Percentiles rank a stretch among this genome's conserved stretches.
Evolutionary conservation across 768 basidiomycete genomes (phyloP).

Genomic region (Suillus plorans): DNA sequence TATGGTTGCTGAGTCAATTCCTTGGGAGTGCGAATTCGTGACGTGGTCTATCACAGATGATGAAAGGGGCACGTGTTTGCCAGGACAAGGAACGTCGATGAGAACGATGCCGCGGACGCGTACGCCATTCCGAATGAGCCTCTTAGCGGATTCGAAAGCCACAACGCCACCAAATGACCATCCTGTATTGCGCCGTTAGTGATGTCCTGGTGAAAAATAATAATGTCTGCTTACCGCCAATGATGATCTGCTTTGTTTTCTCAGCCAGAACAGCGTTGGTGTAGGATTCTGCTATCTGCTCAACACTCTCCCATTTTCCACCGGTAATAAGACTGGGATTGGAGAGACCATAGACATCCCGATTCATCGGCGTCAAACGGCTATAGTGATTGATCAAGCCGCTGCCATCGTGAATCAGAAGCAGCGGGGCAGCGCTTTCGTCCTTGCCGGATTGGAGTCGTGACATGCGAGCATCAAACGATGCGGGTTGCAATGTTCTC

Average conservation of each 20-base stretch:
- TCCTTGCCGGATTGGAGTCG: slow-evolving; percentile 36
- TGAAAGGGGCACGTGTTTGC: slow-evolving; percentile 51
- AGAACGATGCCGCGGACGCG: slow-evolving; percentile 57
- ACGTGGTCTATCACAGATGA: slow-evolving; percentile 49
- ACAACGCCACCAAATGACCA: slow-evolving; percentile 82
- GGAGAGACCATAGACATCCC: slow-evolving; percentile 60
- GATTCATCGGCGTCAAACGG: slow-evolving; percentile 43
- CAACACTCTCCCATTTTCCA: slow-evolving; percentile 46
- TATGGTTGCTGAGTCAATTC: slow-evolving; percentile 29
- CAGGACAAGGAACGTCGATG: slow-evolving; percentile 66
- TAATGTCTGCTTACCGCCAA: slow-evolving; percentile 18
- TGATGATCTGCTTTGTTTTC: neutral
- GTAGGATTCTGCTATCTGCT: slow-evolving; percentile 55
- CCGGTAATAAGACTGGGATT: slow-evolving; percentile 52
- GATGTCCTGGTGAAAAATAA: slow-evolving; percentile 10
- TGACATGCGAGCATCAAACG: neutral
- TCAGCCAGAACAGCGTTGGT: slow-evolving; percentile 21
- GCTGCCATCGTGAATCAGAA: slow-evolving; percentile 75
- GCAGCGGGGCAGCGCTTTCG: slow-evolving; percentile 40
- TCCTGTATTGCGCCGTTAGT: slow-evolving; percentile 37
- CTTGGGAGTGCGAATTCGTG: slow-evolving; percentile 33
- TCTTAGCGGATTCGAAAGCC: slow-evolving; percentile 62
- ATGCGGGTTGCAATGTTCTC: neutral
- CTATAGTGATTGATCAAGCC: slow-evolving; percentile 56
- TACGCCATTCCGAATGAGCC: slow-evolving; percentile 40